A percentile compares a stretch with the other conserved stretches of the same genome.
Evolutionary conservation across 257 asterid species (phyloP).

Genomic region (Capsicum chinense): DNA sequence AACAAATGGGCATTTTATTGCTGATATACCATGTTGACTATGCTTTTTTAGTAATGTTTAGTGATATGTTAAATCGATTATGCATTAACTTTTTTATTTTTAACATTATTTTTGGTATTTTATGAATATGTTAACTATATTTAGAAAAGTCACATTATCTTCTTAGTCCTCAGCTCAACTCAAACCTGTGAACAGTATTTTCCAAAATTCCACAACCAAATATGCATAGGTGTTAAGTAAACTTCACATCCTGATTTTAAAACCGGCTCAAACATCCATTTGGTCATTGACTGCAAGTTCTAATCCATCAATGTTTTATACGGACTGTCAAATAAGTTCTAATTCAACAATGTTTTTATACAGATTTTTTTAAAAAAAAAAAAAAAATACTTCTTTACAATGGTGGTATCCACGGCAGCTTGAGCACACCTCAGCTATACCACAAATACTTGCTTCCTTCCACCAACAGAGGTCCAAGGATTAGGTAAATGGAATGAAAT

Average conservation of each 20-base stretch:
- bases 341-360: conserved; percentile 3
- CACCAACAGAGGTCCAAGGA: conserved; percentile 2
- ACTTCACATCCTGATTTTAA: neutral
- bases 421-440: neutral
- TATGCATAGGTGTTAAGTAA: neutral
- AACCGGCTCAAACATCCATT: neutral
- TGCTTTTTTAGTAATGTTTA: neutral
- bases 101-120: neutral
- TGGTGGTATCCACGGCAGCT: neutral
- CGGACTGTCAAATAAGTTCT: neutral
- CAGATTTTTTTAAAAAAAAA: neutral
- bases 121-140: neutral
- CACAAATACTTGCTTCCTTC: neutral
- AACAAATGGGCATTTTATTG: neutral
- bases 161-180: conserved; percentile 8
- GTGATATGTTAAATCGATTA: neutral
- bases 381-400: neutral
- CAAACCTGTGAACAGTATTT: neutral
- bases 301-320: neutral
- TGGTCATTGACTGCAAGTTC: neutral
- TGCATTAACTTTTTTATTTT: conserved; percentile 11
- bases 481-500: neutral
- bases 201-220: neutral
- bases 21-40: neutral
- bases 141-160: neutral